Evolutionary conservation across 148 eudicot genomes (phyloP), one percentile per base, ranked within the genome.

Genomic region (Persicaria maculosa): DNA sequence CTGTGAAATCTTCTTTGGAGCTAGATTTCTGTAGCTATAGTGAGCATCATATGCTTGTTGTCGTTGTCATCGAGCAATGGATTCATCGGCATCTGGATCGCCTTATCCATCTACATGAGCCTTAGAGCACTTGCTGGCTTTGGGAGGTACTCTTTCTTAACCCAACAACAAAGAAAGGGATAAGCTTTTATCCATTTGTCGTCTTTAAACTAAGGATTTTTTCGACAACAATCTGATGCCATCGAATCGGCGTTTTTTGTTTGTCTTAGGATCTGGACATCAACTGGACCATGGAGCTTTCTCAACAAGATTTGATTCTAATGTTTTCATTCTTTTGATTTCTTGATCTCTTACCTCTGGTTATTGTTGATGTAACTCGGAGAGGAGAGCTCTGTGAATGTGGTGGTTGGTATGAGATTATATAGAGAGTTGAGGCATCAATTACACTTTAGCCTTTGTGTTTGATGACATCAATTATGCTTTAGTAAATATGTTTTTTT

Each of bases 71-170:
- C 81, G 12, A 74, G 70, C 36, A 20, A 74, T 48, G 89, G 89
- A 45, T 86, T 82, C 40, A 73, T 84, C 2, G 89, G 89, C 31
- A 78, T 84, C 65, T 84, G 87, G 85, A 5, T 80, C 6, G 89
- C 84, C 15, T 50, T 86, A 25, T 75, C 87, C 50, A 82, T 86
- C 50, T 86, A 73, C 31, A 86, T 81, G 86, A 76, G 75, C 25
- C 70, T 86, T 44, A 80, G 85, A 7, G 83, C 86, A 11, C 4
- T 83, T 6, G 85, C 85, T 5, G 89, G 86, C 36, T 72, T 86
- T 53, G 79, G 80, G 85, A 86, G 86, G 89, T 83, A 79, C 50
- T 31, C 17, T 59, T 22, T 36, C 44, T 10, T 50, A 14, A 0
- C 40, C 40, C 2, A 31, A 31, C 40, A 31, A 31, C 40, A 31